phyloP scores from a whole-genome alignment of 257 asterid species.

The Voacanga thouarsii region DNA sequence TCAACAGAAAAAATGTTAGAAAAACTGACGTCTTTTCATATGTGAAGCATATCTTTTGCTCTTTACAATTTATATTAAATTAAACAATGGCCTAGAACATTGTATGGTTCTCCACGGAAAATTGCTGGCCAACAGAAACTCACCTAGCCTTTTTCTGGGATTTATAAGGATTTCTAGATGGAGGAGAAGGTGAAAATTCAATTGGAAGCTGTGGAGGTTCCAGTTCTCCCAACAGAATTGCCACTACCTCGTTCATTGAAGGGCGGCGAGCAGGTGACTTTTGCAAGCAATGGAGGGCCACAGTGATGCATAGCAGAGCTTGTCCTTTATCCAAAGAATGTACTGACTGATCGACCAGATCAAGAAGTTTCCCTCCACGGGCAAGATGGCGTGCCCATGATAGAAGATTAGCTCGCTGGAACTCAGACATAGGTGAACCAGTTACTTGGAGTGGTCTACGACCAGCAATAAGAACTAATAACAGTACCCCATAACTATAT shows the following conservation, averaged over 20 bases:
- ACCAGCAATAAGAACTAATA: conserved; percentile 79
- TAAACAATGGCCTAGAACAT: conserved; percentile 5
- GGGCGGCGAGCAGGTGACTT: conserved; percentile 79
- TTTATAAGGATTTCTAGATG: conserved; percentile 55
- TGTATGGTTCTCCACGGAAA: conserved; percentile 14
- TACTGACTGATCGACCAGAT: conserved; percentile 67
- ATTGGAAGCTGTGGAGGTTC: conserved; percentile 72
- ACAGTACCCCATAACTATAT: conserved; percentile 81
- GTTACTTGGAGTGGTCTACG: conserved; percentile 97
- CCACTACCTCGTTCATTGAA: conserved; percentile 87
- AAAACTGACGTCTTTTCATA: not conserved
- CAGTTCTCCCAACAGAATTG: conserved; percentile 65
- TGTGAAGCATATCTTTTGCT: not conserved
- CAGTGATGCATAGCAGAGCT: conserved; percentile 73
- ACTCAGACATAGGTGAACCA: conserved; percentile 89
- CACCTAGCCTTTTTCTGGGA: conserved; percentile 68
- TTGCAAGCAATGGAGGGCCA: conserved; percentile 88
- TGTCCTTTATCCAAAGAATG: conserved; percentile 54
- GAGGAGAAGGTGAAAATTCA: conserved; percentile 83
- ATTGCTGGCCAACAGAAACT: conserved; percentile 25
- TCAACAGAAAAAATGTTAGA: conserved; percentile 1
- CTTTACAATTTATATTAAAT: conserved; percentile 1
- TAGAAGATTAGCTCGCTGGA: conserved; percentile 81
- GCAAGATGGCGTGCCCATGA: conserved; percentile 96
- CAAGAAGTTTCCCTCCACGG: conserved; percentile 89